A percentile compares a stretch with the other conserved stretches of the same genome.
Conservation (phyloP, 139 green algal genomes). For the Yamagishiella unicocca region DNA sequence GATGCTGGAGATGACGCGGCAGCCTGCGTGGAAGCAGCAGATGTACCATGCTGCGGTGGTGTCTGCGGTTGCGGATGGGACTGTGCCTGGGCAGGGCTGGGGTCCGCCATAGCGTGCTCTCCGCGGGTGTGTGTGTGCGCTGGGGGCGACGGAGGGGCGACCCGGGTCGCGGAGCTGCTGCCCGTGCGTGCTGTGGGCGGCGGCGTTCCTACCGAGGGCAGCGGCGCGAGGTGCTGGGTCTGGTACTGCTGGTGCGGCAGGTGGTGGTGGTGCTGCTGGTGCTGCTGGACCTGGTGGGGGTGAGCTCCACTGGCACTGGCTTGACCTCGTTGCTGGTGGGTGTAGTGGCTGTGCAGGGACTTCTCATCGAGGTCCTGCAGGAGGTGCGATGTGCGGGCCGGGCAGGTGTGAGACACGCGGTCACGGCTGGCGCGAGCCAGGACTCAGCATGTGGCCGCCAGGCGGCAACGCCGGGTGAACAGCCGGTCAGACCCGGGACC, state of each 20-base stretch:
- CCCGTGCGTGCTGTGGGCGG: neutral
- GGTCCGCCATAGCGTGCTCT: too few relatives aligned
- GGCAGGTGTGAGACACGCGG: neutral
- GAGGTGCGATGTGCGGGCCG: neutral
- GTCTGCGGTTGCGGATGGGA: too few relatives aligned
- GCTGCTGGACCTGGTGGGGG: neutral
- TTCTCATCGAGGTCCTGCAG: slow-evolving; percentile 30
- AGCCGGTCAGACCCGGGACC: too few relatives aligned
- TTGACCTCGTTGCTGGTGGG: neutral
- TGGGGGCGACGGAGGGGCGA: too few relatives aligned
- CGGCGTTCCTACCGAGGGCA: neutral
- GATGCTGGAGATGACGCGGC: neutral
- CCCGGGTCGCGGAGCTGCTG: neutral
- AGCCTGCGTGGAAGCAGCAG: too few relatives aligned
- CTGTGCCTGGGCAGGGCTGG: too few relatives aligned
- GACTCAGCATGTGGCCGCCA: too few relatives aligned
- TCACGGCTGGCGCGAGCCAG: too few relatives aligned
- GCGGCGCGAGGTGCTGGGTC: neutral
- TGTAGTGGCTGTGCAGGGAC: neutral
- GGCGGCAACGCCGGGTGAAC: too few relatives aligned
- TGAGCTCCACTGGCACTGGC: neutral
- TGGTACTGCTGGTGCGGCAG: neutral
- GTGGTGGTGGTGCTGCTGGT: neutral
- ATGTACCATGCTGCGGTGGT: too few relatives aligned
- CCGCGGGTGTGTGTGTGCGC: too few relatives aligned